Evolutionary conservation across 257 asterid genomes (phyloP), one percentile per base, ranked within the genome.

Genomic region (Solanum habrochaites): DNA sequence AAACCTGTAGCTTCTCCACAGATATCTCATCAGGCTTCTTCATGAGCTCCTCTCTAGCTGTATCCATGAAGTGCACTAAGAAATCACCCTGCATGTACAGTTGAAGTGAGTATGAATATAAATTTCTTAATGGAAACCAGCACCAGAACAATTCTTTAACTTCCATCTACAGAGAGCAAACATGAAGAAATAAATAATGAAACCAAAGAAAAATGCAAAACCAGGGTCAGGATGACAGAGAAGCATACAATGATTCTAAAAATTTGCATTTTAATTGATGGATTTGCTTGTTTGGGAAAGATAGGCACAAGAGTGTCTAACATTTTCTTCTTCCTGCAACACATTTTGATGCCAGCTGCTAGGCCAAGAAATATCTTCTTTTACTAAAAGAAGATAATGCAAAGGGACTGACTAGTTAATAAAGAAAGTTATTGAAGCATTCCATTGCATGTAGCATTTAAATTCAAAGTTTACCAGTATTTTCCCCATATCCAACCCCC

Each of bases 41-140:
- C 89, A 91, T 60, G 90, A 97, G 98, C 91, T 97, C 98, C 87
- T 96, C 99, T 88, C 95, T 92, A 90, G 99, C 98, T 87, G 96
- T 95, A 91, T 97, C 99, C 99, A 95, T 93, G 89, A 97, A 97
- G 92, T 97, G 99, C 90, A 97, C 99, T 92, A 97, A 87, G 91
- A 96, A 97, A 92, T 96, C 99, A 86, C 99, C 99, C 99, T 97
- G 93, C 89, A 93, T 89, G 77, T 86, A 73, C 91, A 86, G 85
- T 88, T 66, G 82, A 7, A 42, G 87, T 23, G 66, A 86, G 67
- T 47, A 47, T 18, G 3, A 47, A 80, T n/a, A 81, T 75, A 83
- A 86, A 35, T 69, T 82, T 60, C 86, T 85, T 82, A 75, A 77
- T 39, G 82, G 80, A 82, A 23, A 81, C 47, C 86, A 58, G 43